phyloP scores from a whole-genome alignment of 495 filamentous ascomycete species.

The Penicillium goetzii region DNA sequence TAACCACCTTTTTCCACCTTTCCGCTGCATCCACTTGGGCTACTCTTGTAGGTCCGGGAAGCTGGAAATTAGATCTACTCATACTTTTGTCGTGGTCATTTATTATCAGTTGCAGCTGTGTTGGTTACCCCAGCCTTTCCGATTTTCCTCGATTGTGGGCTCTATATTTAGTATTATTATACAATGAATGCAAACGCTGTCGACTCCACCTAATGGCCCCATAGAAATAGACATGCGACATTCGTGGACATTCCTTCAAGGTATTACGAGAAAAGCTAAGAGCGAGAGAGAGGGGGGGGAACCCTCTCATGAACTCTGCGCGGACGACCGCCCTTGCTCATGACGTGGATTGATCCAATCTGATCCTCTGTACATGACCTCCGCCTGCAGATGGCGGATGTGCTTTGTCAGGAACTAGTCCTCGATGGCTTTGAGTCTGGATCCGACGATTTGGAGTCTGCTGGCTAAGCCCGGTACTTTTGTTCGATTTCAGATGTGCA shows the following conservation, averaged over 20 bases:
- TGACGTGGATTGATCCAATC: conserved; percentile 22
- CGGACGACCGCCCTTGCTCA: conserved; percentile 21
- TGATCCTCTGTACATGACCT: conserved; percentile 1
- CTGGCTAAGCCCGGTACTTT: conserved; percentile 16
- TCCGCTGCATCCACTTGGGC: not conserved
- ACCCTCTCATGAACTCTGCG: not conserved
- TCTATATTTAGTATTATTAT: not conserved
- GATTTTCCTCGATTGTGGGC: not conserved
- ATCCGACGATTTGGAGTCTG: conserved; percentile 10
- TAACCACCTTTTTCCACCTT: too few species aligned
- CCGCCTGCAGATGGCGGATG: conserved; percentile 3
- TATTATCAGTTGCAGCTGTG: not conserved
- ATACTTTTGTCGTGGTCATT: not conserved
- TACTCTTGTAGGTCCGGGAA: not conserved
- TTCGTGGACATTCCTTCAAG: not conserved
- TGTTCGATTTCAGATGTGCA: not conserved
- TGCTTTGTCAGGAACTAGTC: conserved; percentile 4
- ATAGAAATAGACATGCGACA: not conserved
- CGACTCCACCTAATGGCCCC: not conserved
- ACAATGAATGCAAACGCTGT: not conserved
- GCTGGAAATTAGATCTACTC: too few species aligned
- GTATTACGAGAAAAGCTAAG: not conserved
- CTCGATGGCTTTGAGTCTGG: conserved; percentile 25
- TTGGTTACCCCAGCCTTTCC: not conserved
- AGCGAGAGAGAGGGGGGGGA: not conserved